Base-by-base conservation (phyloP, 139 green algal genomes). In the Eudorina sp. region DNA sequence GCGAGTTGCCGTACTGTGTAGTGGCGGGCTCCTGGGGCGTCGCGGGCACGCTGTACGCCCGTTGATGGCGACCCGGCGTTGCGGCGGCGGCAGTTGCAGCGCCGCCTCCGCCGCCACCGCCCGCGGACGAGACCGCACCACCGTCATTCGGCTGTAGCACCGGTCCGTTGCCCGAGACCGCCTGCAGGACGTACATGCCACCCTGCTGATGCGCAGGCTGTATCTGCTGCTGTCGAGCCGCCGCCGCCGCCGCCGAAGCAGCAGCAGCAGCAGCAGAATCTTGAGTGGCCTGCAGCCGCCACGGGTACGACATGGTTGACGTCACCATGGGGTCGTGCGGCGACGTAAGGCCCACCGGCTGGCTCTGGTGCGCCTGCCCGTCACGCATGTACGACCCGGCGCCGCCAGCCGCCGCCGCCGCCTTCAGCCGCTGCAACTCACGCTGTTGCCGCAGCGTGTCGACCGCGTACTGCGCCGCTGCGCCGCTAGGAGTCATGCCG, bases 221-320 rank as follows among this genome's bases (percentile, higher is more conserved):
- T n/a, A n/a, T n/a, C 25, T 78, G 38, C 38, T 34, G 41, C 70
- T 79, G 41, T 7, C n/a, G 21, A 18, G 25, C 41, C n/a, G n/a
- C n/a, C n/a, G n/a, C n/a, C n/a, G n/a, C n/a, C n/a, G n/a, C n/a
- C n/a, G n/a, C n/a, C n/a, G 31, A 38, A n/a, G 51, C 11, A 31
- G 38, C 38, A 46, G 68, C 16, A 2, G 11, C 38, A 51, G 38
- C 38, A 1, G 41, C 27, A 9, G 11, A 7, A 55, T 36, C 3
- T 75, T 75, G 21, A 7, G 18, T 58, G 70, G 70, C 31, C 43
- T 79, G 38, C 7, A 23, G 18, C 77, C 31, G 78, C 78, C 78
- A 85, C 9, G 78, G 78, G 55, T 85, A 85, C 2, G 55, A 13
- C 40, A 55, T 27, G 8, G 78, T 74, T 60, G 78, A 41, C 36